phyloP scores from a whole-genome alignment of 306 rosid genomes.

The Casuarina cunninghamiana region DNA sequence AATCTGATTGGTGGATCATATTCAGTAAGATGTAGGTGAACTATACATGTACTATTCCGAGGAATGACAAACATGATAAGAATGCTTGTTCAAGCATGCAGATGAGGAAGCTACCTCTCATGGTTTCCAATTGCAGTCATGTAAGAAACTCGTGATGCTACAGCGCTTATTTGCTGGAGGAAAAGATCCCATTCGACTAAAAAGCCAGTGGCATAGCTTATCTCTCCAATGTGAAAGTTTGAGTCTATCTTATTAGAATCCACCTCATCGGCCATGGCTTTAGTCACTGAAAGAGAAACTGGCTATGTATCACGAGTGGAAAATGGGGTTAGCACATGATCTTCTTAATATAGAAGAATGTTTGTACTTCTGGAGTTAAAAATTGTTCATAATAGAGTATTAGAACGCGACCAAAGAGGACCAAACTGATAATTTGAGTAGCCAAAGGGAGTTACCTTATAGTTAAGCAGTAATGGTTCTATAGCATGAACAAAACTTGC shows the following conservation, averaged over 20 bases:
- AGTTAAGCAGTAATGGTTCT: slow-evolving; percentile 58
- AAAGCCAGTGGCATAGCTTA: slow-evolving; percentile 90
- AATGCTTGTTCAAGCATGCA: neutral
- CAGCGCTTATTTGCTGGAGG: slow-evolving; percentile 55
- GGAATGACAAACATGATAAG: neutral
- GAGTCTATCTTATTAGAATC: slow-evolving; percentile 50
- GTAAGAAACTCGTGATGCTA: slow-evolving; percentile 70
- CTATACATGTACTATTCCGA: neutral
- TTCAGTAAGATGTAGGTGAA: too few relatives aligned
- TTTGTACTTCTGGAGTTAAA: too few relatives aligned
- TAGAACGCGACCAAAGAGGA: neutral
- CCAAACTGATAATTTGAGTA: neutral
- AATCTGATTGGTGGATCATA: too few relatives aligned
- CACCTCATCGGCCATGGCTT: slow-evolving; percentile 53
- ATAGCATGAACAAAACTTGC: slow-evolving; percentile 33
- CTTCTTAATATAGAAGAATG: too few relatives aligned
- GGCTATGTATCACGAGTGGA: slow-evolving; percentile 44
- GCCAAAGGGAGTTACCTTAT: slow-evolving; percentile 45
- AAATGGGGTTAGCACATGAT: slow-evolving; percentile 6
- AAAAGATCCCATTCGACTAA: slow-evolving; percentile 91
- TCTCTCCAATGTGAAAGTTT: slow-evolving; percentile 87
- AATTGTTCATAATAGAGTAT: too few relatives aligned
- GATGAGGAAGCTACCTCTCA: slow-evolving; percentile 59
- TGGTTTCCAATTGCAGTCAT: slow-evolving; percentile 96
- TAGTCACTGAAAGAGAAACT: slow-evolving; percentile 72